phyloP scores from a whole-genome alignment of 768 basidiomycete species.

The Auricularia sp. region DNA sequence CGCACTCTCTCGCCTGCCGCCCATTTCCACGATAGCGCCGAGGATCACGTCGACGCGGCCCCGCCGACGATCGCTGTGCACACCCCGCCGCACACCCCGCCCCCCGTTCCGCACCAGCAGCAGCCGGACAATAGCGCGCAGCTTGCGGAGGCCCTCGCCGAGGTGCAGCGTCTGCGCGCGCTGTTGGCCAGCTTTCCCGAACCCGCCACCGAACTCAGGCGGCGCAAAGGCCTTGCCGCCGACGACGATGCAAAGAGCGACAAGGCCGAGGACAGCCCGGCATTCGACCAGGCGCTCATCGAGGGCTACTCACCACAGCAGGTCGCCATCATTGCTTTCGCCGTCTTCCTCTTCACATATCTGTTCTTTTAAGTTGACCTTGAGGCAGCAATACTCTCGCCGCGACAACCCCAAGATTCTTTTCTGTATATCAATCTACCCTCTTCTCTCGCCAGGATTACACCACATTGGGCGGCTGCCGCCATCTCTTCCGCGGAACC shows the following conservation, averaged over 20 bases:
- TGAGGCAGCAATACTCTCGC: not conserved
- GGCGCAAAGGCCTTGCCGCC: slow-evolving; percentile 14
- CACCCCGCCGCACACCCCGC: slow-evolving; percentile 14
- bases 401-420: not conserved
- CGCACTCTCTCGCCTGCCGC: slow-evolving; percentile 41
- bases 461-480: not conserved
- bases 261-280: slow-evolving; percentile 51
- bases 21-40: slow-evolving; percentile 39
- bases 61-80: not conserved
- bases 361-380: slow-evolving; percentile 70
- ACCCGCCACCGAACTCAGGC: slow-evolving; percentile 22
- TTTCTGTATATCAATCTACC: not conserved
- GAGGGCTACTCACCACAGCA: slow-evolving; percentile 93
- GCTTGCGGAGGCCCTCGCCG: slow-evolving; percentile 47
- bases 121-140: slow-evolving; percentile 10
- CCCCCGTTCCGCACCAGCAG: slow-evolving; percentile 18
- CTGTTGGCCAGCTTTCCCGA: slow-evolving; percentile 52
- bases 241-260: slow-evolving; percentile 13
- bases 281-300: slow-evolving; percentile 41
- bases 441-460: too few species aligned
- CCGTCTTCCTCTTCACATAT: slow-evolving; percentile 93
- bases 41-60: slow-evolving; percentile 35
- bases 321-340: slow-evolving; percentile 79
- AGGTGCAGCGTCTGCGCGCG: slow-evolving; percentile 52
- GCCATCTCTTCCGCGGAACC: not conserved